Evolutionary conservation across 371 early-diverging fungal genomes (phyloP).

Genomic region (Saksenaea vasiformis): DNA sequence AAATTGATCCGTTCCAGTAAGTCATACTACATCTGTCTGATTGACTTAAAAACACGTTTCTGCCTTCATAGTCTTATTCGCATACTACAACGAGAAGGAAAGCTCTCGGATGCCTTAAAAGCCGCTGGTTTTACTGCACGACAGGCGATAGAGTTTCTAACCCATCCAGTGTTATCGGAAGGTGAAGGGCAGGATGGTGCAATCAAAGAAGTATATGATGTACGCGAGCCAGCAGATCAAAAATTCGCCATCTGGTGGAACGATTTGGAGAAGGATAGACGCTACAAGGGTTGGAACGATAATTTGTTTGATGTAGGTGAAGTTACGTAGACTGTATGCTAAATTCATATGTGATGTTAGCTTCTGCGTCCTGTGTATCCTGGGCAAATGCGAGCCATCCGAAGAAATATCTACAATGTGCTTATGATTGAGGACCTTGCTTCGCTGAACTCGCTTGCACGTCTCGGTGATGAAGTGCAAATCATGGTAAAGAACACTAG

Average conservation of each 20-base stretch:
- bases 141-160: slow-evolving; percentile 71
- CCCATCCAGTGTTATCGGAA: slow-evolving; percentile 39
- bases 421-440: slow-evolving; percentile 74
- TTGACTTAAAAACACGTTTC: slow-evolving; percentile 11
- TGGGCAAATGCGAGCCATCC: slow-evolving; percentile 74
- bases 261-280: slow-evolving; percentile 81
- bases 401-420: slow-evolving; percentile 71
- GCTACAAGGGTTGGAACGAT: slow-evolving; percentile 73
- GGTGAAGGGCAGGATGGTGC: slow-evolving; percentile 26
- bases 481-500: slow-evolving; percentile 64
- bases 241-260: slow-evolving; percentile 82
- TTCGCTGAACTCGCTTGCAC: slow-evolving; percentile 39
- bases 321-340: neutral
- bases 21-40: neutral
- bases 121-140: slow-evolving; percentile 51
- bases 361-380: slow-evolving; percentile 59
- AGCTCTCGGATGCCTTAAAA: slow-evolving; percentile 47
- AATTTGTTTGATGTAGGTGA: slow-evolving; percentile 51
- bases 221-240: slow-evolving; percentile 61
- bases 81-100: slow-evolving; percentile 26
- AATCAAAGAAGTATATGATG: slow-evolving; percentile 69
- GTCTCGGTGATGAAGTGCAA: slow-evolving; percentile 55
- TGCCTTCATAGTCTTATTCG: slow-evolving; percentile 24
- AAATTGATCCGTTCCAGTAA: slow-evolving; percentile 72
- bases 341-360: slow-evolving; percentile 13